A percentile compares a stretch with the other conserved stretches of the same genome.
phyloP scores from a whole-genome alignment of 148 eudicot genomes.

The Vaccinium corymbosum region DNA sequence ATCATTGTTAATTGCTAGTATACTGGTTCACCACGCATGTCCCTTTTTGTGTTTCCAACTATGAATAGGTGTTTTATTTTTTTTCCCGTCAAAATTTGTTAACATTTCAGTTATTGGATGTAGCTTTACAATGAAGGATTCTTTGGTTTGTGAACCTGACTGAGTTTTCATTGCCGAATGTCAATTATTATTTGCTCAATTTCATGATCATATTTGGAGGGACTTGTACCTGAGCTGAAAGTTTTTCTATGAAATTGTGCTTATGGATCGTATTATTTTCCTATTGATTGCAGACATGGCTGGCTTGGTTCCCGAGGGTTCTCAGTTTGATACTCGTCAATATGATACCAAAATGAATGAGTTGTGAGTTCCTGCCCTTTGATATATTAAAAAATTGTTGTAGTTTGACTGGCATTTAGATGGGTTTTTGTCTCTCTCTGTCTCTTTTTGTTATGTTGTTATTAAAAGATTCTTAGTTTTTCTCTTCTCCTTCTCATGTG shows the following conservation, averaged over 20 bases:
- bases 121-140: background rate
- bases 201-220: background rate
- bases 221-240: background rate
- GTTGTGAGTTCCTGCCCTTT: constrained; percentile 20
- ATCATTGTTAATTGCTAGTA: background rate
- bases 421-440: background rate
- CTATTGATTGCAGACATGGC: constrained; percentile 24
- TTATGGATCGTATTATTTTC: background rate
- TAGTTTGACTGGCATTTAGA: background rate
- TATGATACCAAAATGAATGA: constrained; percentile 33
- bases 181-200: background rate
- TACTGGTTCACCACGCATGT: background rate
- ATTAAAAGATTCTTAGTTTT: background rate
- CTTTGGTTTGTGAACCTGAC: background rate
- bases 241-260: background rate
- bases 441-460: background rate
- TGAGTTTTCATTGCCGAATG: background rate
- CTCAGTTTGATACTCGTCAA: constrained; percentile 32
- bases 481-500: background rate
- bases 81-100: background rate
- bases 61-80: background rate
- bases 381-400: background rate
- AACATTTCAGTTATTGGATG: background rate
- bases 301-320: constrained; percentile 23
- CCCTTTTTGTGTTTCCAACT: background rate